Conservation (phyloP, 345 rosid genomes). For the Passiflora organensis region DNA sequence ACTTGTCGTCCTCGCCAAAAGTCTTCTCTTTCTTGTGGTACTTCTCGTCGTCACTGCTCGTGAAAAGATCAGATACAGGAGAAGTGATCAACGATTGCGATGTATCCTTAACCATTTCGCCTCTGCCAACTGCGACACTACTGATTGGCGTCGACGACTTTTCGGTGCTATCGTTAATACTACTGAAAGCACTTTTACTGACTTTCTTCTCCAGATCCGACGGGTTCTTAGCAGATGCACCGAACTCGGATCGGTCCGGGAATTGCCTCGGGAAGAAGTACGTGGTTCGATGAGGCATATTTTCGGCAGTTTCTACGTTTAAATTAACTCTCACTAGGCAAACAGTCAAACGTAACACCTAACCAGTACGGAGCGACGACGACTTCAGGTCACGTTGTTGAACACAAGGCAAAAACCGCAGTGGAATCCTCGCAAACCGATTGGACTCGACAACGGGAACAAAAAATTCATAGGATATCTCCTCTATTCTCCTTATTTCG, state of each 20-base stretch:
- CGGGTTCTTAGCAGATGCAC: conserved; percentile 36
- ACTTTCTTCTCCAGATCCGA: conserved; percentile 48
- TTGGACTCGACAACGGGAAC: conserved; percentile 3
- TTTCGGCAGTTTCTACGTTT: not conserved
- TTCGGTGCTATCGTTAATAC: conserved; percentile 26
- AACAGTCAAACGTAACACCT: too few relatives aligned
- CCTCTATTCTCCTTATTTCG: not conserved
- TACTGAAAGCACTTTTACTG: conserved; percentile 3
- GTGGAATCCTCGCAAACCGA: conserved; percentile 8
- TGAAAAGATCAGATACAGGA: conserved; percentile 53
- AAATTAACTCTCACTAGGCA: not conserved
- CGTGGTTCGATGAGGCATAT: conserved; percentile 98
- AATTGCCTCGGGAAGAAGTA: conserved; percentile 99
- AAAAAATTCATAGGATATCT: not conserved
- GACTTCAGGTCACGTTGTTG: not conserved
- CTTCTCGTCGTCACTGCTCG: conserved; percentile 40
- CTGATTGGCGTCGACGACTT: conserved; percentile 19
- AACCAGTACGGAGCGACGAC: too few relatives aligned
- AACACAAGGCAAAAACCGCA: not conserved
- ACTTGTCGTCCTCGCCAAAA: conserved; percentile 7
- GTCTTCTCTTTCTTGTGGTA: conserved; percentile 14
- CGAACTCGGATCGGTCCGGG: conserved; percentile 65
- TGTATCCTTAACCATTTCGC: conserved; percentile 14
- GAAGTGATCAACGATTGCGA: conserved; percentile 10
- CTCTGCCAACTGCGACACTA: not conserved